Evolutionary conservation across 805 yeast species (phyloP).

Genomic region (Dipodascus albidus): DNA sequence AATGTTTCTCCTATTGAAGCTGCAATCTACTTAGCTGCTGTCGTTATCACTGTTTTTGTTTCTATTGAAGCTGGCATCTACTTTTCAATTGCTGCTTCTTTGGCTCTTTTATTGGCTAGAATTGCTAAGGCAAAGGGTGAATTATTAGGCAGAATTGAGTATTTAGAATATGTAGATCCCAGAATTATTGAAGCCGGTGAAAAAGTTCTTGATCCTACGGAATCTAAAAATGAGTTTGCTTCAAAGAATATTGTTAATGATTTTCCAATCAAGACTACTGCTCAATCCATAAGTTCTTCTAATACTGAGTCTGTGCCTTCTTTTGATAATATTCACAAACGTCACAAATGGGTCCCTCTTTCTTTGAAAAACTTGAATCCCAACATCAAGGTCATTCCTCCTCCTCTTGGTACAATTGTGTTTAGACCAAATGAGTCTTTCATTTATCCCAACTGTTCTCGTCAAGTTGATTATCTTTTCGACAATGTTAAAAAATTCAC

Average conservation of each 20-base stretch:
- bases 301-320: not conserved
- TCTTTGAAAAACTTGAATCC: slow-evolving; percentile 39
- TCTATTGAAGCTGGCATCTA: slow-evolving; percentile 83
- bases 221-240: not conserved
- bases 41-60: slow-evolving; percentile 63
- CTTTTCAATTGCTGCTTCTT: slow-evolving; percentile 79
- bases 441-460: slow-evolving; percentile 70
- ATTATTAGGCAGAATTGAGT: slow-evolving; percentile 67
- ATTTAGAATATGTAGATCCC: slow-evolving; percentile 64
- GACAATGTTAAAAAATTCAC: slow-evolving; percentile 56
- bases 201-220: not conserved
- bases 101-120: slow-evolving; percentile 60
- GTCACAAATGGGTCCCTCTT: slow-evolving; percentile 27
- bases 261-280: not conserved
- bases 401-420: slow-evolving; percentile 89
- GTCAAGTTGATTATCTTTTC: slow-evolving; percentile 55
- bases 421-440: slow-evolving; percentile 75
- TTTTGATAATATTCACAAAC: not conserved
- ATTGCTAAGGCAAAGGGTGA: slow-evolving; percentile 72
- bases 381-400: slow-evolving; percentile 49
- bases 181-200: slow-evolving; percentile 18
- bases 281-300: not conserved
- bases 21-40: slow-evolving; percentile 60
- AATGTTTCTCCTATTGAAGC: slow-evolving; percentile 62
- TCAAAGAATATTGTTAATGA: not conserved